phyloP scores from a whole-genome alignment of 2,329 filamentous ascomycete species.

The Calonectria leucothoes region DNA sequence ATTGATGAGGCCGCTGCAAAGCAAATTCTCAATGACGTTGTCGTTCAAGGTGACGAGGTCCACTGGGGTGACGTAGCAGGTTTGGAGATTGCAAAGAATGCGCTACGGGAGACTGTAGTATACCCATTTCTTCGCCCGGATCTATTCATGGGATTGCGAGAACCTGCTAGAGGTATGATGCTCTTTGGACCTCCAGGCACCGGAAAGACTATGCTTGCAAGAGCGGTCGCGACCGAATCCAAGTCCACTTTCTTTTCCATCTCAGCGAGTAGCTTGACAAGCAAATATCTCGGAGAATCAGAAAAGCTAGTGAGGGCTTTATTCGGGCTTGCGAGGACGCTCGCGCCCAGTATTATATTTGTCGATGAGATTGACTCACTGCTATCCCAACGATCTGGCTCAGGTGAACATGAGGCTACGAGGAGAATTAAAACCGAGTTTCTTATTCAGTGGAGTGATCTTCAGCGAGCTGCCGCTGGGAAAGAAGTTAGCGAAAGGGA shows the following conservation, averaged over 20 bases:
- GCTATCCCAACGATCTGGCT: slow-evolving; percentile 83
- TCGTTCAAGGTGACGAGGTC: slow-evolving; percentile 93
- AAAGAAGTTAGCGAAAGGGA: slow-evolving; percentile 76
- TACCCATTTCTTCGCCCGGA: slow-evolving; percentile 97
- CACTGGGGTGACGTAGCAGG: slow-evolving; percentile 96
- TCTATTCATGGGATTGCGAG: slow-evolving; percentile 93
- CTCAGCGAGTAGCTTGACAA: slow-evolving; percentile 91
- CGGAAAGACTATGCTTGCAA: slow-evolving; percentile 97
- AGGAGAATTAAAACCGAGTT: slow-evolving; percentile 98
- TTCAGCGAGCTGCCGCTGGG: slow-evolving; percentile 91
- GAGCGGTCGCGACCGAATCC: slow-evolving; percentile 91
- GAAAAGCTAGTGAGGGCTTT: slow-evolving; percentile 96
- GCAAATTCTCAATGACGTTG: slow-evolving; percentile 95
- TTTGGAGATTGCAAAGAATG: slow-evolving; percentile 88
- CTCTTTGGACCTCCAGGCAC: slow-evolving; percentile 98
- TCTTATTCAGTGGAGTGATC: slow-evolving; percentile 94
- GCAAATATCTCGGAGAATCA: slow-evolving; percentile 95
- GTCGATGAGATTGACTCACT: slow-evolving; percentile 98
- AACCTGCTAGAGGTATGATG: slow-evolving; percentile 94
- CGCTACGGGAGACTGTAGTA: slow-evolving; percentile 94
- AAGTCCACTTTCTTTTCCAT: slow-evolving; percentile 97
- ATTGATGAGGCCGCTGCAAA: slow-evolving; percentile 86
- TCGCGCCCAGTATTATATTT: slow-evolving; percentile 97
- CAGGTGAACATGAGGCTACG: slow-evolving; percentile 92
- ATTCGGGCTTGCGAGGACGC: slow-evolving; percentile 86